phyloP scores from a whole-genome alignment of 2,329 filamentous ascomycete species.

The Gnomoniopsis smithogilvyi region DNA sequence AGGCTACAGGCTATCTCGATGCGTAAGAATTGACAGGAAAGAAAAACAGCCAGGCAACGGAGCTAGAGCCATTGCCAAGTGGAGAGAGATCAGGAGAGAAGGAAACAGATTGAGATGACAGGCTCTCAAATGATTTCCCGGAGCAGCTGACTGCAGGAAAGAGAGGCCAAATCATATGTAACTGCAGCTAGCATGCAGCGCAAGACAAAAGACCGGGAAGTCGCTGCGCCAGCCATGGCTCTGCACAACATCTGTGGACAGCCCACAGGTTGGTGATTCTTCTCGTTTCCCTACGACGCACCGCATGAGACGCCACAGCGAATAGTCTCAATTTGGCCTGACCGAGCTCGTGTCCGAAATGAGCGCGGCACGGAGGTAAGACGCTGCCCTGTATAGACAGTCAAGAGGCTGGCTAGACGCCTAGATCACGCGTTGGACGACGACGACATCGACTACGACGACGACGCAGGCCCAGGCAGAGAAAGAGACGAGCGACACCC shows the following conservation, averaged over 20 bases:
- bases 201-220: too few species aligned
- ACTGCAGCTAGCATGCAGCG: not conserved
- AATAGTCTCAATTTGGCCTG: constrained; percentile 5
- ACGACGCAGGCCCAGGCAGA: too few species aligned
- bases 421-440: too few species aligned
- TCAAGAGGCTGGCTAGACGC: too few species aligned
- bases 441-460: too few species aligned
- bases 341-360: not conserved
- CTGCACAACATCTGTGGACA: too few species aligned
- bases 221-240: too few species aligned
- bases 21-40: not conserved
- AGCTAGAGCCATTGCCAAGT: not conserved
- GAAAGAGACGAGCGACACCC: too few species aligned
- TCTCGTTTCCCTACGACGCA: not conserved
- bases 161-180: not conserved
- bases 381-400: too few species aligned
- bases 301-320: constrained; percentile 14
- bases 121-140: not conserved
- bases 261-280: not conserved
- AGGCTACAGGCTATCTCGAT: not conserved
- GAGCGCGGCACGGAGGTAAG: not conserved
- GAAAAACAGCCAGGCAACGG: not conserved
- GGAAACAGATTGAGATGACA: not conserved
- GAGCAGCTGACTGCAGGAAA: not conserved
- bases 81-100: not conserved